Percentiles rank a stretch among this genome's conserved stretches.
These are phyloP conservation scores for Leptodontidium sp. DNA, from an alignment of 2,329 filamentous ascomycete genomes.

Conservation along the genomic window DNA sequence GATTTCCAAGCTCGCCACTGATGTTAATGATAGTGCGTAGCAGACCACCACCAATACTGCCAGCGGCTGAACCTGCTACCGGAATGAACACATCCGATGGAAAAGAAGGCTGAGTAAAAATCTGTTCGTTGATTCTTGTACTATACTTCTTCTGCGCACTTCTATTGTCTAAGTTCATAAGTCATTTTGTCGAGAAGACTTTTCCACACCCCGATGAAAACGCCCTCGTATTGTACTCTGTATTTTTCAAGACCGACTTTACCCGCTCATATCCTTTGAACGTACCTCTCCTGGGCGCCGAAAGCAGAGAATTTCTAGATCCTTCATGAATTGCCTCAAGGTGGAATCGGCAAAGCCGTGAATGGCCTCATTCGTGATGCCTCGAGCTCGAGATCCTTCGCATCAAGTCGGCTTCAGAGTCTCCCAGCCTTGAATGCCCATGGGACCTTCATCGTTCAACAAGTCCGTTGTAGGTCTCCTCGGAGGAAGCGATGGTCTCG, in stretches of 20 bases:
- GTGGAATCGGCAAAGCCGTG: not conserved
- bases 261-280: not conserved
- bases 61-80: too few relatives aligned
- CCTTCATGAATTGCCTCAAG: not conserved
- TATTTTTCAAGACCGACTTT: not conserved
- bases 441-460: conserved; percentile 39
- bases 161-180: conserved; percentile 13
- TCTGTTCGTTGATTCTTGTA: not conserved
- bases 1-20: too few relatives aligned
- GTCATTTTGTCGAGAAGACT: conserved; percentile 1
- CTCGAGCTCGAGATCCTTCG: conserved; percentile 3
- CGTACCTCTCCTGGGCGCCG: conserved; percentile 2
- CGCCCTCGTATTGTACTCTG: not conserved
- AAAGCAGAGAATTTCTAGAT: not conserved
- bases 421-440: conserved; percentile 42
- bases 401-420: conserved; percentile 40
- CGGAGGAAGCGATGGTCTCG: conserved; percentile 42
- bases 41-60: too few relatives aligned
- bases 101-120: not conserved
- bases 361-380: conserved; percentile 16
- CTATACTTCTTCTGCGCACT: not conserved
- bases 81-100: not conserved
- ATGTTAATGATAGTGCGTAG: too few relatives aligned
- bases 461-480: conserved; percentile 41
- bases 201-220: conserved; percentile 5